A percentile compares a stretch with the other conserved stretches of the same genome.
These are phyloP conservation scores for Microbotryum saponariae DNA, from an alignment of 1,284 basidiomycete genomes.

Conservation along the genomic window DNA sequence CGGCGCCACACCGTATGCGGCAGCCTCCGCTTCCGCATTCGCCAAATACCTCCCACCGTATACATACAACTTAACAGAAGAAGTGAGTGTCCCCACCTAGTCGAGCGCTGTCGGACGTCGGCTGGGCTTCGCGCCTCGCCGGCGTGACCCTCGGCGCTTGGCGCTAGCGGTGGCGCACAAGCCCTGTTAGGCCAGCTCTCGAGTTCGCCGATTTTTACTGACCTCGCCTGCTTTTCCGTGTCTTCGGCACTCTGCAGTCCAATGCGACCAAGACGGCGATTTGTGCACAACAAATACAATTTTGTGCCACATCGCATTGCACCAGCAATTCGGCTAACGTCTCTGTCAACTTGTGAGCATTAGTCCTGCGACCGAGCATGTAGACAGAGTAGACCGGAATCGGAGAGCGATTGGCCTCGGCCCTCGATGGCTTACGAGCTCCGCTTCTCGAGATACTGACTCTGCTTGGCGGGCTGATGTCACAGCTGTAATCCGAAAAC, in stretches of 20 bases:
- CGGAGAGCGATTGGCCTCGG: too few species aligned
- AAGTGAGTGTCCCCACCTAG: slow-evolving; percentile 1
- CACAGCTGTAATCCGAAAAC: slow-evolving; percentile 22
- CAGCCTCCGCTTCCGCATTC: slow-evolving; percentile 8
- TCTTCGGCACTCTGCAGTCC: slow-evolving; percentile 2
- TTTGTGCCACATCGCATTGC: slow-evolving; percentile 13
- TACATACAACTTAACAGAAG: slow-evolving; percentile 23
- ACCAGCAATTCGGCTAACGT: slow-evolving; percentile 3
- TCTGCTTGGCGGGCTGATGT: neutral
- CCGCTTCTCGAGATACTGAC: neutral
- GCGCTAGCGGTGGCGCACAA: neutral
- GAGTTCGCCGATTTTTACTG: neutral
- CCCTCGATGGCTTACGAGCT: too few species aligned
- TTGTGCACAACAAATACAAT: slow-evolving; percentile 19
- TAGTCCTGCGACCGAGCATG: too few species aligned
- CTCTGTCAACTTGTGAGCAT: slow-evolving; percentile 21
- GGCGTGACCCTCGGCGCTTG: neutral
- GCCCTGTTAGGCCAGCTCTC: neutral
- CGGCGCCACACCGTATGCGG: slow-evolving; percentile 4
- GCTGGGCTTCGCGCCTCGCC: too few species aligned
- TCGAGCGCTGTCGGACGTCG: too few species aligned
- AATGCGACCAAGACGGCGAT: slow-evolving; percentile 13
- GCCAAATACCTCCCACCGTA: slow-evolving; percentile 15
- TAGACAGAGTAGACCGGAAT: too few species aligned
- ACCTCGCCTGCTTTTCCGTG: neutral